These are phyloP conservation scores for Pichia paraexigua DNA, from an alignment of 805 yeast genomes.

Conservation along the genomic window DNA sequence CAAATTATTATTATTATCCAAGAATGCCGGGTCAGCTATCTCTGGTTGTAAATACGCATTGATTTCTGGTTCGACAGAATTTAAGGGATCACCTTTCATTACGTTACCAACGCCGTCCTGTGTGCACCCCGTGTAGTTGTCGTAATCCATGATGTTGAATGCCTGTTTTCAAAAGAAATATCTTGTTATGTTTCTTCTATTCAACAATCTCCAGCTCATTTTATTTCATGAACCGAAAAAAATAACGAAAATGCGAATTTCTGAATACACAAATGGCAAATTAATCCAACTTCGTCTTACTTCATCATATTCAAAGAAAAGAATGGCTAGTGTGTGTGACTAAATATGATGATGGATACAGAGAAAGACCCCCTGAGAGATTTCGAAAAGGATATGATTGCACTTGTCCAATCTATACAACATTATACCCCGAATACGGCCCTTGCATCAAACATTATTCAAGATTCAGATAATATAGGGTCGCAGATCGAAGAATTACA, in stretches of 20 bases:
- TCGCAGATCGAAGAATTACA: neutral
- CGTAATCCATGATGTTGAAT: neutral
- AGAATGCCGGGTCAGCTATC: neutral
- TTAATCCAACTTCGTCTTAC: too few species aligned
- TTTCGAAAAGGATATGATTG: constrained; percentile 1
- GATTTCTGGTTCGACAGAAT: neutral
- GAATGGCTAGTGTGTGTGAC: too few species aligned
- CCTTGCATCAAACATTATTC: neutral
- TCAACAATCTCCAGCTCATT: too few species aligned
- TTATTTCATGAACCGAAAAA: too few species aligned
- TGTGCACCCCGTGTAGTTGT: neutral
- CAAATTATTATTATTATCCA: neutral
- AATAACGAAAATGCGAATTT: too few species aligned
- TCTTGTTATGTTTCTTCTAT: too few species aligned
- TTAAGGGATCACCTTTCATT: neutral
- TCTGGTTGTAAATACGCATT: neutral
- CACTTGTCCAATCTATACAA: neutral
- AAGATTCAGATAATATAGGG: constrained; percentile 5
- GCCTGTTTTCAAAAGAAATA: neutral
- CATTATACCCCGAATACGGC: constrained; percentile 1
- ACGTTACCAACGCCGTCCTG: neutral
- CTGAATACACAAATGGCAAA: too few species aligned
- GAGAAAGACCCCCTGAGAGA: neutral
- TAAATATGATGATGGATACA: neutral
- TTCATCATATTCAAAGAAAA: too few species aligned